These are phyloP conservation scores for Phytophthora cajani DNA, from an alignment of 352 stramenopile species.

Conservation along the genomic window DNA sequence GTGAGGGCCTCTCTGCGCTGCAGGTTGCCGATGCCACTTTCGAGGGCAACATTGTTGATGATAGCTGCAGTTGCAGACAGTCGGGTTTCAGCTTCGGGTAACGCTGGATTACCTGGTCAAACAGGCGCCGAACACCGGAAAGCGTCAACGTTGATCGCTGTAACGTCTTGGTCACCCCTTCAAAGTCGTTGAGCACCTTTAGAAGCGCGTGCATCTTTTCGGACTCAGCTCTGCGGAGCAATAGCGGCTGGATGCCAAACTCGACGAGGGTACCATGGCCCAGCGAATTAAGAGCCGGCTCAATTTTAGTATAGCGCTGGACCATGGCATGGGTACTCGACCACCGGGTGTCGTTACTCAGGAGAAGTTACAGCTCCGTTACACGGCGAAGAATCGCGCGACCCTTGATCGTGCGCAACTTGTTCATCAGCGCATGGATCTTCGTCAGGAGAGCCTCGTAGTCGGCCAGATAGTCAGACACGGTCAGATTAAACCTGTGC, in stretches of 20 bases:
- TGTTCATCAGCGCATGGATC: conserved; percentile 13
- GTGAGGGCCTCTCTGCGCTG: conserved; percentile 6
- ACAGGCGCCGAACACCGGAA: background rate
- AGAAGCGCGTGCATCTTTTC: conserved; percentile 3
- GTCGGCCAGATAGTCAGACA: conserved; percentile 13
- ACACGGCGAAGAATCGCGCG: conserved; percentile 6
- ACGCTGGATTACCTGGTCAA: background rate
- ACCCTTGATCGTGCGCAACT: conserved; percentile 8
- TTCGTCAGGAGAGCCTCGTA: conserved; percentile 18
- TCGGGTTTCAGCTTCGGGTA: conserved; percentile 9
- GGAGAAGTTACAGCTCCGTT: background rate
- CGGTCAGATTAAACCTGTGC: conserved; percentile 23
- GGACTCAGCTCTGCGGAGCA: conserved; percentile 10
- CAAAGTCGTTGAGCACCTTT: conserved; percentile 9
- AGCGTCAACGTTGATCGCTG: conserved; percentile 20
- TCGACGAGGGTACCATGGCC: conserved; percentile 14
- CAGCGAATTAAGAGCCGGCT: conserved; percentile 9
- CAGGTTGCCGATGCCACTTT: conserved; percentile 14
- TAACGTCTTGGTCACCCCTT: conserved; percentile 27
- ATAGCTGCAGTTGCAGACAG: conserved; percentile 2
- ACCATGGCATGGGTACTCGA: conserved; percentile 22
- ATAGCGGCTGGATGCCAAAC: conserved; percentile 15
- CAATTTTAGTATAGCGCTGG: conserved; percentile 6
- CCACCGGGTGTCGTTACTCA: conserved; percentile 26
- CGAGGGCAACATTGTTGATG: conserved; percentile 13